phyloP scores from a whole-genome alignment of 208 protist genomes.

The Strigomonas culicis region DNA sequence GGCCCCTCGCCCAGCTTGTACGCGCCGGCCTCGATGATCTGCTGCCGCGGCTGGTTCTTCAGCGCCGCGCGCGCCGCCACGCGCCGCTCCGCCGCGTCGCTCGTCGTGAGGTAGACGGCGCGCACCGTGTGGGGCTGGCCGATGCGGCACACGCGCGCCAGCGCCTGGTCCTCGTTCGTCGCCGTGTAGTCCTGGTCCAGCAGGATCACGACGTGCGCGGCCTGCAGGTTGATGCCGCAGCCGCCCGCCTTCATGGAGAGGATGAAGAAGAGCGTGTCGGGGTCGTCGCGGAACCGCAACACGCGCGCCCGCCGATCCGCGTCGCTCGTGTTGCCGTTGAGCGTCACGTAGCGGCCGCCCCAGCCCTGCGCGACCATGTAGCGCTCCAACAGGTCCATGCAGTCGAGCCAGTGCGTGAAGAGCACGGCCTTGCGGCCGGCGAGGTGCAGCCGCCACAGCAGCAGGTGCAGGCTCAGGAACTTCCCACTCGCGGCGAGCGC shows the following conservation, averaged over 20 bases:
- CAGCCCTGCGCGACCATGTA: conserved; percentile 76
- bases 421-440: conserved; percentile 90
- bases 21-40: conserved; percentile 48
- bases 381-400: conserved; percentile 93
- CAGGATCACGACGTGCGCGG: conserved; percentile 95
- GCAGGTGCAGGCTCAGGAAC: conserved; percentile 76
- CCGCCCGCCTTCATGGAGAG: conserved; percentile 96
- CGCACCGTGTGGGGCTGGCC: conserved; percentile 96
- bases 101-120: conserved; percentile 92
- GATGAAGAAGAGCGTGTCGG: conserved; percentile 88
- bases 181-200: conserved; percentile 97
- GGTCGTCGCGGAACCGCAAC: conserved; percentile 82
- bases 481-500: conserved; percentile 87
- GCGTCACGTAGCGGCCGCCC: conserved; percentile 24
- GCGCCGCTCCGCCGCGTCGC: conserved; percentile 47
- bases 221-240: conserved; percentile 96
- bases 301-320: conserved; percentile 73
- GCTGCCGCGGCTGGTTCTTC: conserved; percentile 50
- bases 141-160: conserved; percentile 95
- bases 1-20: conserved; percentile 24
- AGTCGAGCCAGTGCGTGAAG: conserved; percentile 97
- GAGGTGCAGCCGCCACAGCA: conserved; percentile 58
- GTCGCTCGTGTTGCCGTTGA: conserved; percentile 67
- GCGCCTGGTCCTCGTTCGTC: conserved; percentile 96
- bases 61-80: conserved; percentile 28